Conservation (phyloP, 306 rosid species). For the Lathyrus sativus region DNA sequence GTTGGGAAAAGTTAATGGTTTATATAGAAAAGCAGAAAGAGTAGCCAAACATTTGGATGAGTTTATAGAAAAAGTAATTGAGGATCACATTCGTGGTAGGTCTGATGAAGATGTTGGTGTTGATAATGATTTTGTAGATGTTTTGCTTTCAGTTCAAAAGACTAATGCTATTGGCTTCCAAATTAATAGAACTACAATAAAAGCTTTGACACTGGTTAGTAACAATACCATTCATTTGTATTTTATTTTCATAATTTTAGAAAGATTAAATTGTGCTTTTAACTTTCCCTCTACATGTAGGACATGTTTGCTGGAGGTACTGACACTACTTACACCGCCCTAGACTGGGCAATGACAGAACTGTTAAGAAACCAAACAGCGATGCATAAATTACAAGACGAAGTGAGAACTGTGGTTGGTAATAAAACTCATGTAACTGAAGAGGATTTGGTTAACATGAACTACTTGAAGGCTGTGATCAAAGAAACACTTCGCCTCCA, state of each 20-base stretch:
- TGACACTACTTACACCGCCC: conserved; percentile 21
- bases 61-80: conserved; percentile 14
- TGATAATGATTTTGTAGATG: neutral
- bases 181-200: neutral
- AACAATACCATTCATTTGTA: neutral
- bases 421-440: conserved; percentile 26
- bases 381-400: conserved; percentile 32
- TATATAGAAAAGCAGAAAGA: neutral
- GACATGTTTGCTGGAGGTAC: conserved; percentile 35
- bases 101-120: neutral
- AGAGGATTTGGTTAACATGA: conserved; percentile 26
- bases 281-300: neutral
- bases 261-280: neutral
- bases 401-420: conserved; percentile 28
- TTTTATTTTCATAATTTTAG: too few species aligned
- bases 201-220: conserved; percentile 14
- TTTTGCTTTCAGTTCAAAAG: conserved; percentile 4
- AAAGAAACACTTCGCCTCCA: conserved; percentile 35
- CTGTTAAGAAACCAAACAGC: neutral
- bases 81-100: neutral
- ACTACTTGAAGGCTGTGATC: conserved; percentile 36
- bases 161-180: neutral
- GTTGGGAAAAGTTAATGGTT: neutral
- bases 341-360: conserved; percentile 39
- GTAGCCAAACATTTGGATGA: conserved; percentile 24